A percentile compares a stretch with the other conserved stretches of the same genome.
Conservation (phyloP, 2,329 filamentous ascomycete species). For the Fusarium floridanum region DNA sequence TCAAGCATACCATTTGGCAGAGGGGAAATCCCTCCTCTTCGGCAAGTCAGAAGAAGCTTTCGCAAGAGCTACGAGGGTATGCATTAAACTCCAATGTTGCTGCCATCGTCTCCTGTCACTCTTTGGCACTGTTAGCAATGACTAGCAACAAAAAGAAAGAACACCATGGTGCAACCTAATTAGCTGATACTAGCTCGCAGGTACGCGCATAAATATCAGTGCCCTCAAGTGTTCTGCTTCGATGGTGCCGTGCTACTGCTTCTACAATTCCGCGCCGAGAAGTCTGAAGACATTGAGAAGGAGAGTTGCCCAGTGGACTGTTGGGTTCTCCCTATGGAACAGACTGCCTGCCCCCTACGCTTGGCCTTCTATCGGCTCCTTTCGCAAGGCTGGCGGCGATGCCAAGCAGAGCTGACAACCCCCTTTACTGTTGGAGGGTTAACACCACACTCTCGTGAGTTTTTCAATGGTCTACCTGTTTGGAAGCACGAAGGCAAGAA, state of each 20-base stretch:
- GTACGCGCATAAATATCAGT: conserved; percentile 5
- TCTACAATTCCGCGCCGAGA: neutral
- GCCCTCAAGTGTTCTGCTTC: conserved; percentile 5
- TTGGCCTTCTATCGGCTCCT: neutral
- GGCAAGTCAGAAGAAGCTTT: neutral
- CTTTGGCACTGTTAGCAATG: too few species aligned
- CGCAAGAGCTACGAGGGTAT: conserved; percentile 4
- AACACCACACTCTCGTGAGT: neutral
- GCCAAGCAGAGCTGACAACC: neutral
- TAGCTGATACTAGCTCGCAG: neutral
- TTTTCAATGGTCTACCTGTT: neutral
- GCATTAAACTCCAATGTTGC: neutral
- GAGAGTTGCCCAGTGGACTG: neutral
- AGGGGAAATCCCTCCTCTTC: neutral
- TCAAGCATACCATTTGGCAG: neutral
- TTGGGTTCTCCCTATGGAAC: neutral
- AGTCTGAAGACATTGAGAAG: neutral
- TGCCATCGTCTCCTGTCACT: too few species aligned
- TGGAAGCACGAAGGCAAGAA: neutral
- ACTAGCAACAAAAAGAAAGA: too few species aligned
- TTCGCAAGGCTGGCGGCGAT: neutral
- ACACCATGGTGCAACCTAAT: too few species aligned
- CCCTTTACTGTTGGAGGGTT: neutral
- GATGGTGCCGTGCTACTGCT: neutral
- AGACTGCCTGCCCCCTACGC: neutral